phyloP scores from a whole-genome alignment of 108 stramenopile genomes.

The Seminavis robusta region DNA sequence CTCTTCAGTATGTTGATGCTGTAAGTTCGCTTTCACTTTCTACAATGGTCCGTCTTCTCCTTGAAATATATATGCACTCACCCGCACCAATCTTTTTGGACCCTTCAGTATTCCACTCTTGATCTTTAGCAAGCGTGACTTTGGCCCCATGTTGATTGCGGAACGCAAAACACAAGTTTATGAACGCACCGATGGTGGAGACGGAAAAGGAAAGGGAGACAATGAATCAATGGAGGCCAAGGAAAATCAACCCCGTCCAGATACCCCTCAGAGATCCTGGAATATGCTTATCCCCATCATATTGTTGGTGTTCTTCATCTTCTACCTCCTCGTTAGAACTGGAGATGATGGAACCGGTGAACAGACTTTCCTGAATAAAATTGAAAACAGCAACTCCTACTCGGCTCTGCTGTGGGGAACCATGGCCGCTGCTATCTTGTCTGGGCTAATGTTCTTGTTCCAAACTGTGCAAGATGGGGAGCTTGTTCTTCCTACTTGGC shows the following conservation, averaged over 20 bases:
- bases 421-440: conserved; percentile 37
- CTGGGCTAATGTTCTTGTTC: conserved; percentile 36
- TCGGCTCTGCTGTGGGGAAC: conserved; percentile 59
- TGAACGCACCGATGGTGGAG: conserved; percentile 61
- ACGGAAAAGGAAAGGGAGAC: conserved; percentile 21
- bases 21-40: no score
- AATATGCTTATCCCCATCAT: conserved; percentile 38
- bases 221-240: conserved; percentile 11
- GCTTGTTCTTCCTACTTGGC: conserved; percentile 7
- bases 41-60: no score
- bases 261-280: conserved; percentile 49
- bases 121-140: conserved; percentile 34
- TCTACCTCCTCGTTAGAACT: conserved; percentile 47
- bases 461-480: conserved; percentile 46
- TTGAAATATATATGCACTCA: no score
- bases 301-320: conserved; percentile 48
- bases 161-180: conserved; percentile 49
- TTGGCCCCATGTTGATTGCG: conserved; percentile 64
- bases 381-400: conserved; percentile 50
- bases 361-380: conserved; percentile 47
- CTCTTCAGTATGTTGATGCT: no score
- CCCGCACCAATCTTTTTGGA: no score
- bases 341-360: conserved; percentile 34
- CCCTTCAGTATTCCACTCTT: conserved; percentile 5
- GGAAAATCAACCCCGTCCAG: conserved; percentile 25